Percentiles rank a stretch among this genome's conserved stretches.
Conservation (phyloP, 306 rosid species). For the Inga oerstediana region DNA sequence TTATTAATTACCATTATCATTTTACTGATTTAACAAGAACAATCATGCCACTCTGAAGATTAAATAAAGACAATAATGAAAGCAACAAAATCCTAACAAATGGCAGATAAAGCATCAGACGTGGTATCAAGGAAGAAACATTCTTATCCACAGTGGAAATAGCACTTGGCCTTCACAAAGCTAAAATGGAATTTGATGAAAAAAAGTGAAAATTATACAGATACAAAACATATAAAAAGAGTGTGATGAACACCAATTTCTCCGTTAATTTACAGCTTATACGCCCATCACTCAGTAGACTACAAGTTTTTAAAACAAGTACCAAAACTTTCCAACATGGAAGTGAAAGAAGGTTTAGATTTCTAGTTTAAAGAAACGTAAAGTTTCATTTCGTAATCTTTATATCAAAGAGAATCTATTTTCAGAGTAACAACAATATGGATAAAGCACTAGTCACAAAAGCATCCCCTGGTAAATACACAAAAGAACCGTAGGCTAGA, state of each 20-base stretch:
- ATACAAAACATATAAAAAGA: neutral
- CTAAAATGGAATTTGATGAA: neutral
- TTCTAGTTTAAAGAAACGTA: neutral
- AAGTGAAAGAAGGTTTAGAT: neutral
- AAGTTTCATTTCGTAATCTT: neutral
- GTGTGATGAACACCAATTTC: neutral
- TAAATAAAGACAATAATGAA: neutral
- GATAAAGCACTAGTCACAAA: neutral
- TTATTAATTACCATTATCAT: slow-evolving; percentile 8
- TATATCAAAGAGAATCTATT: neutral
- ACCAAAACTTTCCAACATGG: neutral
- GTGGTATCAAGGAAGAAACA: neutral
- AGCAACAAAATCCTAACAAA: neutral
- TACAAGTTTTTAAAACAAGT: neutral
- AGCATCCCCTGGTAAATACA: too few relatives aligned
- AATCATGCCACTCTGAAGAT: neutral
- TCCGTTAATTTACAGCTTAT: neutral
- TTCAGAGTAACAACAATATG: neutral
- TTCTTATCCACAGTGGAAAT: neutral
- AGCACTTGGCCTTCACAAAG: neutral
- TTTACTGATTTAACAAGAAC: neutral
- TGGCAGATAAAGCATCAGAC: neutral
- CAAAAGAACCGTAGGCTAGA: neutral
- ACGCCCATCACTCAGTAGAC: neutral
- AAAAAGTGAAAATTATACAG: neutral